Percentiles rank a stretch among this genome's conserved stretches.
Conservation (phyloP, 768 basidiomycete species). For the Panellus pusillus region DNA sequence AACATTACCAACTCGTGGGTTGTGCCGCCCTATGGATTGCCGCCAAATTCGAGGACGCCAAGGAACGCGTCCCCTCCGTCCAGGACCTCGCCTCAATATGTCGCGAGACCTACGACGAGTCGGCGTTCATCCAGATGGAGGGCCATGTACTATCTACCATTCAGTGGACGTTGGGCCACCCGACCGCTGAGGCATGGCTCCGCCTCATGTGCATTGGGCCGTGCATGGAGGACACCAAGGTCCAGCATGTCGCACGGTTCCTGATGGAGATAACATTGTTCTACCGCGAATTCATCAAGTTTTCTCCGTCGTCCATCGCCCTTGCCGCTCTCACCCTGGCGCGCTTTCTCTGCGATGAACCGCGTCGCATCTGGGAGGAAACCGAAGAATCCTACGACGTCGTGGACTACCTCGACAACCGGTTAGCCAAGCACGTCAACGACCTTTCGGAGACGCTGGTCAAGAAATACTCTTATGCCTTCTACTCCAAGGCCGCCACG, state of each 20-base stretch:
- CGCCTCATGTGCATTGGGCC: slow-evolving; percentile 78
- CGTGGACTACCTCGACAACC: slow-evolving; percentile 81
- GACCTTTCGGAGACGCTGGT: slow-evolving; percentile 94
- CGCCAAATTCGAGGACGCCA: slow-evolving; percentile 98
- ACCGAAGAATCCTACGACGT: slow-evolving; percentile 82
- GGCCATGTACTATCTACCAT: slow-evolving; percentile 95
- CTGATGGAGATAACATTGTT: slow-evolving; percentile 99
- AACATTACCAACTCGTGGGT: slow-evolving; percentile 98
- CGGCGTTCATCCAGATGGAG: slow-evolving; percentile 99
- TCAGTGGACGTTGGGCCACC: slow-evolving; percentile 95
- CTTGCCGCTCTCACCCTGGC: slow-evolving; percentile 88
- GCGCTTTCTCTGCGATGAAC: slow-evolving; percentile 81
- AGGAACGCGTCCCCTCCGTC: slow-evolving; percentile 95
- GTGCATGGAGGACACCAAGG: slow-evolving; percentile 79
- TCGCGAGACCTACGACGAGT: slow-evolving; percentile 94
- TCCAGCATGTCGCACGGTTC: slow-evolving; percentile 95
- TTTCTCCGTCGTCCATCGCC: slow-evolving; percentile 83
- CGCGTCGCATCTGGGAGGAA: slow-evolving; percentile 79
- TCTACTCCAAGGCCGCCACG: slow-evolving; percentile 94
- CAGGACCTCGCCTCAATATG: slow-evolving; percentile 94
- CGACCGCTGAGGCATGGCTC: slow-evolving; percentile 97
- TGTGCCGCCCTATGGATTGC: slow-evolving; percentile 99
- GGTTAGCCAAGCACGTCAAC: slow-evolving; percentile 85
- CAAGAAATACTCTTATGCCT: slow-evolving; percentile 96
- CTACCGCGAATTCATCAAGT: slow-evolving; percentile 92